Evolutionary conservation across 495 filamentous ascomycete genomes (phyloP).

Genomic region (Barbatosphaeria neglecta): DNA sequence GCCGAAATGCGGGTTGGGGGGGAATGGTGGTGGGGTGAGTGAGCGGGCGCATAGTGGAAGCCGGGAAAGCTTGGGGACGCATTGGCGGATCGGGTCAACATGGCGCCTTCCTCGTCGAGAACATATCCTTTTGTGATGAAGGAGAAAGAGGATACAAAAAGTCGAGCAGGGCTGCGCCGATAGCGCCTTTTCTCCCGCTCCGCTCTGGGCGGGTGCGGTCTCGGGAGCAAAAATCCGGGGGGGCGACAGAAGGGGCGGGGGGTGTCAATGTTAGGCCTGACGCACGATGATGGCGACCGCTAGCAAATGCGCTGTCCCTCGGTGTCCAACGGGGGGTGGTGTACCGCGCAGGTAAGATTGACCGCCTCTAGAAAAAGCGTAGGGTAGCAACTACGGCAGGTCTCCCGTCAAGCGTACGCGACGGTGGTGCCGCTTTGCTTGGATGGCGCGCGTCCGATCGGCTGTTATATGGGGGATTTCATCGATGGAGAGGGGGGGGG

Average conservation of each 20-base stretch:
- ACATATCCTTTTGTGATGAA: no score
- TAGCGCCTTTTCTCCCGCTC: neutral
- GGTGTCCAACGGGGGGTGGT: neutral
- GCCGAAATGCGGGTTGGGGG: conserved; percentile 32
- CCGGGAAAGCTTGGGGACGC: conserved; percentile 28
- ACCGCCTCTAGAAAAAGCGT: no score
- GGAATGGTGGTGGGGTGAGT: conserved; percentile 31
- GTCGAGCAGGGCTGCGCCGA: neutral
- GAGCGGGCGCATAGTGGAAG: conserved; percentile 35
- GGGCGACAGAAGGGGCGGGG: neutral
- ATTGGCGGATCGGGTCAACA: conserved; percentile 38
- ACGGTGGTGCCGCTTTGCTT: no score
- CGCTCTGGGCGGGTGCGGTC: neutral
- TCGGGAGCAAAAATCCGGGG: neutral
- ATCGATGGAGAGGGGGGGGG: no score
- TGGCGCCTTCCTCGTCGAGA: conserved; percentile 13
- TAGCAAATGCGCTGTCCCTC: neutral
- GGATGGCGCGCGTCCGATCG: no score
- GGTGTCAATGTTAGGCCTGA: no score
- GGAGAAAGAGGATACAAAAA: neutral
- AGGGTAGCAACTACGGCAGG: no score
- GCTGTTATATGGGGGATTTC: no score
- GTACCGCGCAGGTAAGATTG: no score
- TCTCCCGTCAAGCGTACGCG: no score
- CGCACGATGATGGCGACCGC: no score